Evolutionary conservation across 768 basidiomycete species (phyloP), one percentile per base, ranked within the genome.

Genomic region (Neoboletus brunneissimus): DNA sequence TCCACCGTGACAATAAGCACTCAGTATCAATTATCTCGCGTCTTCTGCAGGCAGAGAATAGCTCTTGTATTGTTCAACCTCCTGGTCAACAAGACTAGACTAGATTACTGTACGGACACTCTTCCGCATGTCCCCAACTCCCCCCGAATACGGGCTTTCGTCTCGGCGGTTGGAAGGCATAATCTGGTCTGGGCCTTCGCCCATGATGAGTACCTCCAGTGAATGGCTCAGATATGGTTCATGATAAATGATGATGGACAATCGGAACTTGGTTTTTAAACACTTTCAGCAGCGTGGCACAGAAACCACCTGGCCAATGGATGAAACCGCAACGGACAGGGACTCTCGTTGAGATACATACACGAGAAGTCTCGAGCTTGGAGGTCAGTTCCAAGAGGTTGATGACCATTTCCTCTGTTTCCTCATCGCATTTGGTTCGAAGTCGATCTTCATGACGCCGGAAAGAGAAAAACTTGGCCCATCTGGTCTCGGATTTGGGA

Each of bases 321-420:
- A n/a, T 46, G 45, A n/a, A n/a, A 29, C n/a, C 27, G 18, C 3
- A 8, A 4, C 4, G 29, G n/a, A 31, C 46, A 9, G n/a, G n/a
- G 20, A 20, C 40, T 20, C 20, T 41, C 42, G 2, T 9, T 12
- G 7, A 42, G 22, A 13, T 7, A 16, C 23, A 22, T 20, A n/a
- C 10, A 20, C 9, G 4, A 20, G 16, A 11, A 98, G 83, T 67
- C 6, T 37, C 8, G 16, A 35, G 15, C 15, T 89, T 88, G 29
- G 85, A 78, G 60, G 88, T 86, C 91, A 98, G 96, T 49, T 90
- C 88, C 22, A 91, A 78, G 37, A 98, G 81, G 65, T 94, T 95
- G 62, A 87, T 86, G 60, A 98, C 89, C 86, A 96, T 95, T 62
- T 96, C 93, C 69, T 94, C 91, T 1, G 94, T 96, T 51, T 90